Evolutionary conservation across 805 yeast genomes (phyloP).

Genomic region (Maudiozyma turicensis): DNA sequence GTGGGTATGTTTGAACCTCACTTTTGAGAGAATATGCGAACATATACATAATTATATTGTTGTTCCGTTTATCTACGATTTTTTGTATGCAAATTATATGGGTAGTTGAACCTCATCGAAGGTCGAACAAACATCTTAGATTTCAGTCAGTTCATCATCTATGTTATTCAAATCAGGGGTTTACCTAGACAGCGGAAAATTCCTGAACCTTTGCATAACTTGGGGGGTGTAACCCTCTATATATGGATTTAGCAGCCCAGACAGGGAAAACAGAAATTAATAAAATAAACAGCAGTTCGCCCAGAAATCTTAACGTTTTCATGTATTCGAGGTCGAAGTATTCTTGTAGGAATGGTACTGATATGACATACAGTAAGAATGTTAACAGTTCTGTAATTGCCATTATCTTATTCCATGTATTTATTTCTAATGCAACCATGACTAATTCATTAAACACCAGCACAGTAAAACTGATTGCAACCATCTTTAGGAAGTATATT

Average conservation of each 20-base stretch:
- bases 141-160: too few species aligned
- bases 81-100: too few species aligned
- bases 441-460: constrained; percentile 75
- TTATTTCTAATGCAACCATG: constrained; percentile 89
- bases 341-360: constrained; percentile 79
- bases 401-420: constrained; percentile 86
- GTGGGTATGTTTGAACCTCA: too few species aligned
- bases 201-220: constrained; percentile 95
- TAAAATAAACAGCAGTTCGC: constrained; percentile 60
- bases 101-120: too few species aligned
- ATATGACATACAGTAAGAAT: constrained; percentile 51
- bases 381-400: constrained; percentile 63
- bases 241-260: constrained; percentile 71
- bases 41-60: too few species aligned
- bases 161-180: background rate
- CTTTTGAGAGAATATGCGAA: too few species aligned
- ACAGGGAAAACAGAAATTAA: constrained; percentile 75
- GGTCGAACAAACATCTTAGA: too few species aligned
- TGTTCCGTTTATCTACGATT: too few species aligned
- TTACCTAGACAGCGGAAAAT: constrained; percentile 28
- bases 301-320: constrained; percentile 46
- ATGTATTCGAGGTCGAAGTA: constrained; percentile 70
- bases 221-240: constrained; percentile 79
- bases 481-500: constrained; percentile 57
- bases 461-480: constrained; percentile 75